Evolutionary conservation across 257 asterid species (phyloP).

Genomic region (Nicotiana tabacum): DNA sequence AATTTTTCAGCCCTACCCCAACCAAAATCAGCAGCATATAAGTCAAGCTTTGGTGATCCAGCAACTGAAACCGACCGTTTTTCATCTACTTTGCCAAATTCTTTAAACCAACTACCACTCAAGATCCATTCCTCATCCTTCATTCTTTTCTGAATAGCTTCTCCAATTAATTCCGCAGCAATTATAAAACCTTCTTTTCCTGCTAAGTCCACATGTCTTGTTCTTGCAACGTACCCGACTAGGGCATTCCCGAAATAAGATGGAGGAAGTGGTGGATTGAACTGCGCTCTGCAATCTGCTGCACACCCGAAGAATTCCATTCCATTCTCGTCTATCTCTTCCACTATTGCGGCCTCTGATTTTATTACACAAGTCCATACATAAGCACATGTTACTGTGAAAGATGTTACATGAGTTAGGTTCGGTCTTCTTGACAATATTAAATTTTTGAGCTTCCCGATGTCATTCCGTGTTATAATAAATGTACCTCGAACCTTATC

Average conservation of each 20-base stretch:
- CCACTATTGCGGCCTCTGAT: not conserved
- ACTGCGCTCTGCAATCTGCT: constrained; percentile 25
- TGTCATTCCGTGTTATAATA: constrained; percentile 6
- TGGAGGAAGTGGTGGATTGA: constrained; percentile 34
- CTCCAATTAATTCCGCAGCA: constrained; percentile 16
- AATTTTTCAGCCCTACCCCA: constrained; percentile 20
- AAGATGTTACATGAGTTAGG: constrained; percentile 28
- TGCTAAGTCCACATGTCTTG: constrained; percentile 12
- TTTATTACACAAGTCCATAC: constrained; percentile 23
- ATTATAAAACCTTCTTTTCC: constrained; percentile 27
- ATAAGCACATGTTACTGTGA: constrained; percentile 20
- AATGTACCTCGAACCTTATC: constrained; percentile 20
- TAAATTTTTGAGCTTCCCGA: constrained; percentile 25
- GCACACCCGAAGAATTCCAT: constrained; percentile 24
- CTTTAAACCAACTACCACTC: not conserved
- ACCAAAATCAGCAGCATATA: constrained; percentile 35
- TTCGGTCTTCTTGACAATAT: constrained; percentile 19
- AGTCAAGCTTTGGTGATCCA: constrained; percentile 43
- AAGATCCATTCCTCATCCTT: constrained; percentile 11
- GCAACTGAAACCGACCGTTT: constrained; percentile 9
- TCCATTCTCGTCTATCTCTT: constrained; percentile 21
- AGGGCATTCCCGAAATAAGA: constrained; percentile 42
- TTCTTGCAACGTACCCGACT: not conserved
- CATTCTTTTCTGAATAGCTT: constrained; percentile 3
- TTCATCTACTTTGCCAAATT: not conserved